phyloP scores from a whole-genome alignment of 345 rosid species.

The Eucalyptus pumila region DNA sequence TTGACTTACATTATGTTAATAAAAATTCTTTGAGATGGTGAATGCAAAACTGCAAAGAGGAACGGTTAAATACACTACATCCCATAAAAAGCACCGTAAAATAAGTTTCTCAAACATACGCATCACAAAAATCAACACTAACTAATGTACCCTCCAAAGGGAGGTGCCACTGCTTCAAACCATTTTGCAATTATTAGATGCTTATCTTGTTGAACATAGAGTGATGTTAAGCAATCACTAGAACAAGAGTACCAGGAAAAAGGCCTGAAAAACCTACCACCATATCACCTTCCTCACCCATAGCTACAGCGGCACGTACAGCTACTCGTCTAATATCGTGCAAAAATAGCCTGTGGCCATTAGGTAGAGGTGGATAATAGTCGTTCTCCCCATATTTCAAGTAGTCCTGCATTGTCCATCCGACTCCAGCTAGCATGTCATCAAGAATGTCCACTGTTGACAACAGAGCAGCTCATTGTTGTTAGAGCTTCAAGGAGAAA shows the following conservation, averaged over 20 bases:
- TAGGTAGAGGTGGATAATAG: constrained; percentile 83
- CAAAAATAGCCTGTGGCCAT: constrained; percentile 83
- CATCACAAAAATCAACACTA: background rate
- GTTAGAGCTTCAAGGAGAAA: background rate
- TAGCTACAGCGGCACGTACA: constrained; percentile 87
- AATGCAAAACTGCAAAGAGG: background rate
- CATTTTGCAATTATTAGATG: background rate
- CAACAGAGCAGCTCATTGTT: background rate
- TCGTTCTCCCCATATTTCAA: constrained; percentile 80
- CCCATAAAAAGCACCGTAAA: background rate
- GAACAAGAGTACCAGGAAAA: background rate
- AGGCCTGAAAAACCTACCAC: constrained; percentile 58
- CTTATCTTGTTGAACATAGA: background rate
- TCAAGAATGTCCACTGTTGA: constrained; percentile 87
- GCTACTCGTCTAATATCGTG: constrained; percentile 91
- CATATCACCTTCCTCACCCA: constrained; percentile 99
- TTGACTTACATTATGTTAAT: background rate
- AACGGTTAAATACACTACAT: background rate
- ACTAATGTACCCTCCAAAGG: background rate
- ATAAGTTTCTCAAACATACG: background rate
- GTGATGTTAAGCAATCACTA: background rate
- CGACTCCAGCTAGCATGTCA: constrained; percentile 87
- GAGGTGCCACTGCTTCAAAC: background rate
- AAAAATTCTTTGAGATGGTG: background rate
- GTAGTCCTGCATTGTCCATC: constrained; percentile 94